Evolutionary conservation across 495 filamentous ascomycete genomes (phyloP).

Genomic region (Cercophora newfieldiana): DNA sequence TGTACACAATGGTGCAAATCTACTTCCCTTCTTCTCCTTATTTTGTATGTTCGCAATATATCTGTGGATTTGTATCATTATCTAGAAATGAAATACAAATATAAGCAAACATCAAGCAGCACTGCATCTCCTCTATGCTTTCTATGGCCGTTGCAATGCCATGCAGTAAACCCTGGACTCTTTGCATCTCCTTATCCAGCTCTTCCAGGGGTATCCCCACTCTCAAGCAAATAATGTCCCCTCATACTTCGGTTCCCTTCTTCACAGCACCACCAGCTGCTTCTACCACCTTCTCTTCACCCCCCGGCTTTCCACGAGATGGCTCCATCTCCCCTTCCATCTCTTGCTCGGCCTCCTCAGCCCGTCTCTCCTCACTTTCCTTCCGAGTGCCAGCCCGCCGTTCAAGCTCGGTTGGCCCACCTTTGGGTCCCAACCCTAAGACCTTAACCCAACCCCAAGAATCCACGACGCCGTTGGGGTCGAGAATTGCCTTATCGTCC

Average conservation of each 20-base stretch:
- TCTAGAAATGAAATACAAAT: no score
- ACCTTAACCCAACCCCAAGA: conserved; percentile 45
- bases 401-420: conserved; percentile 26
- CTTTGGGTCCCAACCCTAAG: conserved; percentile 41
- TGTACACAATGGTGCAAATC: no score
- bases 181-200: background rate
- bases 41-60: no score
- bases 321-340: conserved; percentile 48
- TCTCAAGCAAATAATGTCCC: no score
- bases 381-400: conserved; percentile 1
- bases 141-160: no score
- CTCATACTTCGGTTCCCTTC: background rate
- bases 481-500: conserved; percentile 41
- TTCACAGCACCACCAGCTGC: background rate
- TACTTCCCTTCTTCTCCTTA: no score
- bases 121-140: no score
- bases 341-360: conserved; percentile 36
- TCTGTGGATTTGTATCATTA: no score
- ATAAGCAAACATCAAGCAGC: background rate
- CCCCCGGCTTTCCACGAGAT: conserved; percentile 4
- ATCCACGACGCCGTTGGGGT: conserved; percentile 17
- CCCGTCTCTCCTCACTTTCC: conserved; percentile 20
- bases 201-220: no score
- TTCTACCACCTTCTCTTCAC: background rate
- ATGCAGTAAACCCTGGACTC: no score